Conservation (phyloP, 306 rosid species). For the Cicer cuneatum region DNA sequence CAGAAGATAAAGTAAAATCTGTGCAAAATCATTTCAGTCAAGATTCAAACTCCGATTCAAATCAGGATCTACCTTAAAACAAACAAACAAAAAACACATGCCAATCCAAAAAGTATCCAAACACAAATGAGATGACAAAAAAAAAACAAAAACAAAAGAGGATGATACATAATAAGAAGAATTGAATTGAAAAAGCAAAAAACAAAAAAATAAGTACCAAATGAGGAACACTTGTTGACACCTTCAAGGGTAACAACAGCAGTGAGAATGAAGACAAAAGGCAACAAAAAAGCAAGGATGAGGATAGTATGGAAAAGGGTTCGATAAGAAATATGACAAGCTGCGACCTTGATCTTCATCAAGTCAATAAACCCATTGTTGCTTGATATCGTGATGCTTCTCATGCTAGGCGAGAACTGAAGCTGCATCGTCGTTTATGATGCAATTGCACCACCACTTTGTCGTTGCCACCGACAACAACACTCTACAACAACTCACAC, state of each 20-base stretch:
- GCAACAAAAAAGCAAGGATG: conserved; percentile 93
- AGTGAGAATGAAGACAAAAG: conserved; percentile 98
- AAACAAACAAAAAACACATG: conserved; percentile 32
- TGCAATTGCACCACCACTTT: conserved; percentile 56
- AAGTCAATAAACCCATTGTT: conserved; percentile 98
- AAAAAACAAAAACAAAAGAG: neutral
- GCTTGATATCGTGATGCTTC: conserved; percentile 99
- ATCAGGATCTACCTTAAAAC: conserved; percentile 50
- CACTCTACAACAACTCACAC: conserved; percentile 21
- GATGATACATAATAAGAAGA: conserved; percentile 6
- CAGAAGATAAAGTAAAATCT: no score
- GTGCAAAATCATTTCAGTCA: no score
- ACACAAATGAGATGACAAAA: neutral
- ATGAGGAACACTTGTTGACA: conserved; percentile 99
- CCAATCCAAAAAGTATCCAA: conserved; percentile 20
- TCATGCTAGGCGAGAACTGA: conserved; percentile 99
- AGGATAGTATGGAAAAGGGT: conserved; percentile 99
- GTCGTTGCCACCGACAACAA: conserved; percentile 51
- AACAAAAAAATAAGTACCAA: conserved; percentile 62
- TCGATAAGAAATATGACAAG: conserved; percentile 99
- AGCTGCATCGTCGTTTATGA: conserved; percentile 99
- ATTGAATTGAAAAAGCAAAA: neutral
- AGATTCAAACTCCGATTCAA: neutral
- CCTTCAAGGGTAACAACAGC: conserved; percentile 99
- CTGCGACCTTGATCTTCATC: conserved; percentile 99